Base-by-base conservation (phyloP, 2,329 filamentous ascomycete species). In the Phyllosticta citribraziliensis region DNA sequence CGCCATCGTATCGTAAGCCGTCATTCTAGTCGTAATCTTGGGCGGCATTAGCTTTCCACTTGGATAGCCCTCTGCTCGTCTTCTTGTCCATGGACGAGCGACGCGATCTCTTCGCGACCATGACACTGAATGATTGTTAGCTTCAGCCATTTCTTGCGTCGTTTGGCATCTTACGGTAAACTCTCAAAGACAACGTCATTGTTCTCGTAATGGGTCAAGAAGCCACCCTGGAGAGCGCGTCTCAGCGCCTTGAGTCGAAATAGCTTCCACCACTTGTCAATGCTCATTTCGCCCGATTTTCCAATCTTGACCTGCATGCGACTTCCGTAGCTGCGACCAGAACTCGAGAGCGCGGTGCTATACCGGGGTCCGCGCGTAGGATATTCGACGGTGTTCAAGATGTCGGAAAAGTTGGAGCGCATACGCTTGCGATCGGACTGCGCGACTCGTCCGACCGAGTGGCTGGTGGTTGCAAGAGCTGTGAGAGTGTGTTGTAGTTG, bases 211-310 rank as follows among this genome's bases (percentile, higher is more conserved):
- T 75, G 73, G 30, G 70, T 67, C 5, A 68, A 65, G 61, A 74
- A 73, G 0, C 73, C 73, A 20, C 71, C 70, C 62, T 83, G 82
- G 51, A 89, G 73, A 30, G 85, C 74, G 50, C 85, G 74, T 67
- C 84, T 80, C 58, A 89, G 72, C 2, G 81, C 80, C 63, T 85
- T 82, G 57, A 88, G 72, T 30, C 86, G 78, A 66, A 84, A 78
- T 66, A 88, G 75, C 72, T 89, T 89, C 87, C 87, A 89, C 87
- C 87, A 90, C 65, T 82, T 81, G 71, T 89, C 85, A 57, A 89
- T 84, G 57, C 76, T 80, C 76, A 89, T 82, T 58, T 81, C 79
- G 2, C 84, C 82, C 55, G 79, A 80, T 22, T 78, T 77, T 58
- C 81, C 78, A 60, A 89, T 82, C 61, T 81, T 80, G 50, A 89